A percentile compares a stretch with the other conserved stretches of the same genome.
Conservation (phyloP, 768 basidiomycete genomes). For the Trametes meyenii region DNA sequence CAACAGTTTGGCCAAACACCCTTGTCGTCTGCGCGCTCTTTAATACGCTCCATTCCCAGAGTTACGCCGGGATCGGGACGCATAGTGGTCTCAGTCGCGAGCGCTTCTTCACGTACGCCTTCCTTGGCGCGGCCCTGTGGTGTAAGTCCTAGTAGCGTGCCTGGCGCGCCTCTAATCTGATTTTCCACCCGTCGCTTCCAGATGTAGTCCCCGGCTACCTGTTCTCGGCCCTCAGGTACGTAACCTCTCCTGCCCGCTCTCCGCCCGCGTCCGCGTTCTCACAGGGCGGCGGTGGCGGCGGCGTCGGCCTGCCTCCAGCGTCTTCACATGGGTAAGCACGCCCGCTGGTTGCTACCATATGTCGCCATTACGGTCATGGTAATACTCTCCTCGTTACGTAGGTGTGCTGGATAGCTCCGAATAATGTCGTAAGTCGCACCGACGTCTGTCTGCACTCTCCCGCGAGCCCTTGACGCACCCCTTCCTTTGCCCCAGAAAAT, state of each 20-base stretch:
- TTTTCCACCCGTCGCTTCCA: background rate
- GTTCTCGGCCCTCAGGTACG: slow-evolving; percentile 55
- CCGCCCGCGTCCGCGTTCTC: background rate
- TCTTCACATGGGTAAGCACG: slow-evolving; percentile 21
- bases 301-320: slow-evolving; percentile 5
- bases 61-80: slow-evolving; percentile 55
- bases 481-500: slow-evolving; percentile 31
- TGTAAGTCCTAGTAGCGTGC: slow-evolving; percentile 30
- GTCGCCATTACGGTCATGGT: background rate
- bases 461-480: background rate
- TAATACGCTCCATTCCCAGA: slow-evolving; percentile 71
- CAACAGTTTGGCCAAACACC: slow-evolving; percentile 70
- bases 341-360: slow-evolving; percentile 3
- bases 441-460: background rate
- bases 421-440: slow-evolving; percentile 49
- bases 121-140: slow-evolving; percentile 48
- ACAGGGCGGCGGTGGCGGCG: background rate
- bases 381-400: slow-evolving; percentile 27
- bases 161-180: background rate
- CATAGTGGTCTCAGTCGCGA: slow-evolving; percentile 60
- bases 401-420: slow-evolving; percentile 68
- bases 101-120: slow-evolving; percentile 59
- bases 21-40: slow-evolving; percentile 72
- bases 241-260: background rate
- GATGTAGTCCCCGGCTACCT: slow-evolving; percentile 63